Evolutionary conservation across 768 basidiomycete species (phyloP).

Genomic region (Boletus sensibilis): DNA sequence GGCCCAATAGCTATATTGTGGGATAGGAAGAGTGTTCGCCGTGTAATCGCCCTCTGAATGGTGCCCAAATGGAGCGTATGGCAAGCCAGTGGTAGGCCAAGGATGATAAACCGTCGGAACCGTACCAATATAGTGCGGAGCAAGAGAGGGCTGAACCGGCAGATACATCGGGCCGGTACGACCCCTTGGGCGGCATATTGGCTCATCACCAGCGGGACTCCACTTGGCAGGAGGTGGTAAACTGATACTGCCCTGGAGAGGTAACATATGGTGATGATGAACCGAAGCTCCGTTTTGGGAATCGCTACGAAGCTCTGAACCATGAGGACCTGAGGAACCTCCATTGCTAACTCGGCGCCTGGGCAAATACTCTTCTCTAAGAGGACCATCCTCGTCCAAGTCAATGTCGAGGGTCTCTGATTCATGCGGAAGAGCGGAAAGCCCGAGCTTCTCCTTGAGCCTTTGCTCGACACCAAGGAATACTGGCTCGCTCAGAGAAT

Average conservation of each 20-base stretch:
- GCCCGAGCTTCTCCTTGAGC: constrained; percentile 50
- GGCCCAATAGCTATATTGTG: constrained; percentile 26
- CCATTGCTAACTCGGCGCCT: constrained; percentile 48
- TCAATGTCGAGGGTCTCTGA: constrained; percentile 68
- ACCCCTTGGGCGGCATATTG: constrained; percentile 55
- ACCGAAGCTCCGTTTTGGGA: not conserved
- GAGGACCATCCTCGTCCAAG: constrained; percentile 79
- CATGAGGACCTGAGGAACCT: constrained; percentile 2
- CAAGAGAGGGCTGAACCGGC: constrained; percentile 56
- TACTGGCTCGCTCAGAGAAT: constrained; percentile 49
- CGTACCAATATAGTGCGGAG: constrained; percentile 35
- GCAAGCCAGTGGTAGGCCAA: constrained; percentile 19
- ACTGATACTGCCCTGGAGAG: constrained; percentile 27
- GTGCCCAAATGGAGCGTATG: constrained; percentile 25
- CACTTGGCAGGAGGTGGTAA: constrained; percentile 77
- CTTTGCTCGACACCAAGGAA: constrained; percentile 73
- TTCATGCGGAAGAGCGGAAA: constrained; percentile 39
- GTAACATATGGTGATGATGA: constrained; percentile 10
- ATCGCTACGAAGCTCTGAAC: constrained; percentile 1
- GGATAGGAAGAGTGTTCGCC: constrained; percentile 6
- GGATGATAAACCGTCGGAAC: constrained; percentile 32
- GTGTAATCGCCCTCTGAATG: constrained; percentile 16
- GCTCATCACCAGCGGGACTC: constrained; percentile 81
- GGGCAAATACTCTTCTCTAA: constrained; percentile 79
- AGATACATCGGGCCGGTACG: constrained; percentile 58